Base-by-base conservation (phyloP, 139 green algal species). In the Bryopsis sp. region DNA sequence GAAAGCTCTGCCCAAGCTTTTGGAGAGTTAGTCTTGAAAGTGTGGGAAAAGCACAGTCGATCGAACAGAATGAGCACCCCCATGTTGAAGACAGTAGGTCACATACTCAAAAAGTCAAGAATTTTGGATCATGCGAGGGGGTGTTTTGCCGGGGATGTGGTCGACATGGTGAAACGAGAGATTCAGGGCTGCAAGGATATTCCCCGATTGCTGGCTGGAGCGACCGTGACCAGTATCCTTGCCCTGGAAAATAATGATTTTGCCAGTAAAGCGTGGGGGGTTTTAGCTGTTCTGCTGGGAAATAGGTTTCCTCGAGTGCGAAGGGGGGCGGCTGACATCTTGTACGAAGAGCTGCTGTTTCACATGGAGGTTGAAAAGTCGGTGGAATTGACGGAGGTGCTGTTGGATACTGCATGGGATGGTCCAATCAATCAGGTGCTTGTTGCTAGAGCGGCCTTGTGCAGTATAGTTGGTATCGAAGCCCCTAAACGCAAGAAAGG, bases 111-210 rank as follows among this genome's bases (percentile, higher is more conserved):
- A 2, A 67, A 76, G 46, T 70, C 68, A 39, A 57, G 24, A 0
- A 29, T 69, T 62, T 73, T 37, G n/a, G 2, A 34, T 32, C 6
- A 5, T 62, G 31, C 58, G 33, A 57, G 58, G 46, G 2, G 35
- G 32, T 26, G 32, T 1, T 81, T 78, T 47, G 58, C 76, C n/a
- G 69, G 43, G 2, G 39, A 58, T 39, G 28, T 88, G 36, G 67
- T 95, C 64, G 65, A 79, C 39, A 35, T 79, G 54, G 58, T 78
- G 26, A 70, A 72, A 4, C 64, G 61, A 3, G 84, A 89, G 67
- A 72, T 81, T 3, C 70, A 73, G 0, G 72, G 72, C 19, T 92
- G 84, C 73, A 63, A 29, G 24, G 89, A 96, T 39, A 78, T 95
- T 6, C 38, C 70, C 0, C 74, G 82, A 26, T 75, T 94, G 60